Evolutionary conservation across 139 green algal species (phyloP).

Genomic region (Asterochloris sp.): DNA sequence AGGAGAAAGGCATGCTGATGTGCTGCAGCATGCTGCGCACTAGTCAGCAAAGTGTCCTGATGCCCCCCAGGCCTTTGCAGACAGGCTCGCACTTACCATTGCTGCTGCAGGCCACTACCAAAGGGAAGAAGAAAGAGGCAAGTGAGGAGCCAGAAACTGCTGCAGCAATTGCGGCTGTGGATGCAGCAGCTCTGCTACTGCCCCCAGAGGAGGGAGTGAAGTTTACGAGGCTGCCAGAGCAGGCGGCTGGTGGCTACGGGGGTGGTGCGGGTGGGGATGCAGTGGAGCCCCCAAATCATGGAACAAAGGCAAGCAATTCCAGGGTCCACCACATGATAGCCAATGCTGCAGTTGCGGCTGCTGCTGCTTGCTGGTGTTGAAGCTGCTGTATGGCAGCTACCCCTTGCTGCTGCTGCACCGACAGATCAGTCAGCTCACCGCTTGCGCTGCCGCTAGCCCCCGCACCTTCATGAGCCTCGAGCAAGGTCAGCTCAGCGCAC

Average conservation of each 20-base stretch:
- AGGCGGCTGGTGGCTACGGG: constrained; percentile 6
- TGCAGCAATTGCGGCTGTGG: constrained; percentile 11
- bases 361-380: not conserved
- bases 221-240: constrained; percentile 4
- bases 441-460: no score
- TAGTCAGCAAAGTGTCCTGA: not conserved
- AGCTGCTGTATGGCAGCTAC: not conserved
- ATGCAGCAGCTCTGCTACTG: constrained; percentile 9
- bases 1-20: not conserved
- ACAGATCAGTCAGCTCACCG: not conserved
- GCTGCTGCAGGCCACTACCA: not conserved
- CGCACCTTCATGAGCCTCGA: no score
- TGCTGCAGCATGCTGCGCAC: not conserved
- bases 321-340: not conserved
- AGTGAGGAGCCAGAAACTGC: not conserved
- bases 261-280: not conserved
- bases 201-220: constrained; percentile 3
- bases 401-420: not conserved
- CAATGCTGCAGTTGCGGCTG: not conserved
- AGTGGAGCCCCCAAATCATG: constrained; percentile 2
- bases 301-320: not conserved
- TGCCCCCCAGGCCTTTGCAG: not conserved
- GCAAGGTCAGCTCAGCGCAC: no score
- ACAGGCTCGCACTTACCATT: not conserved
- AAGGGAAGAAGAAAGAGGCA: not conserved